Base-by-base conservation (phyloP, 1,284 basidiomycete species). In the Termitomyces sp. region DNA sequence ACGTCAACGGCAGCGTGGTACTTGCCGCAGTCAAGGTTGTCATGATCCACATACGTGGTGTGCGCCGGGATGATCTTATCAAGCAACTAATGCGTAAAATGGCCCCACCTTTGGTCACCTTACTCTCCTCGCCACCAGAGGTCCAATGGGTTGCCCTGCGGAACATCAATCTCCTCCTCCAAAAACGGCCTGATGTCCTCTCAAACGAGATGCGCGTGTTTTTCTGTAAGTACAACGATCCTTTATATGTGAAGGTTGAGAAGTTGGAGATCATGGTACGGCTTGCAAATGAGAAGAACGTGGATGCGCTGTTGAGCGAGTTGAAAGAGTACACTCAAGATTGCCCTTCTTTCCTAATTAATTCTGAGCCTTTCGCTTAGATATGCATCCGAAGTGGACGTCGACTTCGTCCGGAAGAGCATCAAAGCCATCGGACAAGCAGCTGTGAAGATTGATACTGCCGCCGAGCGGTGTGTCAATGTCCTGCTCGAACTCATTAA, bases 221-320 rank as follows among this genome's bases (percentile, higher is more conserved):
- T 72, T 99, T 99, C 78, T 99, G 97, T 87, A 99, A 99, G 72
- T 99, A 99, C 77, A 99, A 98, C 70, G 97, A 99, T 67, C 96
- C 97, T 2, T 78, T 95, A 33, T 99, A 99, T 68, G 94, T 98
- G 71, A 99, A 99, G 74, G 83, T 98, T 50, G 96, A 97, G 71
- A 99, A 99, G 71, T 76, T 99, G 58, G 97, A 98, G 64, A 98
- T 98, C 70, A 98, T 99, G 95, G 94, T 98, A 59, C 85, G 94
- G 53, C 76, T 99, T 52, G 95, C 94, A 2, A 82, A 82, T 31
- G 94, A 97, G 58, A 88, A 86, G 67, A 99, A 98, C 63, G 92
- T 98, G 3, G 90, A 97, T 68, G 93, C 94, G 45, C 80, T 99
- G 40, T 74, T 99, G 60, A 94, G 92, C 67, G 97, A 99, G 71